These are phyloP conservation scores for Fusarium neocosmosporiellum DNA, from an alignment of 2,329 filamentous ascomycete genomes.

Conservation along the genomic window DNA sequence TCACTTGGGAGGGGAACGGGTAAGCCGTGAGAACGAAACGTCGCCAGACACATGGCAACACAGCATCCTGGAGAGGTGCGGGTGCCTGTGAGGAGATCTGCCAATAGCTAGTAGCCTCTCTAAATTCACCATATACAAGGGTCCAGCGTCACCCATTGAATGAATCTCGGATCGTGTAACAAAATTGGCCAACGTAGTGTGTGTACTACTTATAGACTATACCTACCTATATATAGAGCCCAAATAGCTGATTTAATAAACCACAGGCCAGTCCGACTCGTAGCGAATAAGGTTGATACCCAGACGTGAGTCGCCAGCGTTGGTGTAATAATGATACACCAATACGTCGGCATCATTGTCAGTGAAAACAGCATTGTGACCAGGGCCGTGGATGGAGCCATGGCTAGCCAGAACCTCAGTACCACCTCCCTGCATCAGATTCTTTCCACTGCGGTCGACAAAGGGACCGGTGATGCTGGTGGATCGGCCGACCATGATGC, in stretches of 20 bases:
- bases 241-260: constrained; percentile 33
- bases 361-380: constrained; percentile 47
- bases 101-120: background rate
- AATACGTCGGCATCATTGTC: constrained; percentile 47
- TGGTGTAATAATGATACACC: constrained; percentile 47
- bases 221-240: background rate
- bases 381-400: constrained; percentile 45
- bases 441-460: constrained; percentile 40
- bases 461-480: constrained; percentile 44
- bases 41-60: background rate
- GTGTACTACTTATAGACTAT: background rate
- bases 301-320: constrained; percentile 38
- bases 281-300: constrained; percentile 48
- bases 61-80: constrained; percentile 1
- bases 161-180: background rate
- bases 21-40: background rate
- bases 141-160: background rate
- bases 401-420: constrained; percentile 46
- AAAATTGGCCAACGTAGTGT: background rate
- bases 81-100: background rate
- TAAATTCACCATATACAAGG: background rate
- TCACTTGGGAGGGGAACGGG: background rate
- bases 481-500: constrained; percentile 48
- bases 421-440: constrained; percentile 45
- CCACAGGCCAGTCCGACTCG: constrained; percentile 46